Conservation (phyloP, 257 asterid genomes). For the Salvia rosmarinus region DNA sequence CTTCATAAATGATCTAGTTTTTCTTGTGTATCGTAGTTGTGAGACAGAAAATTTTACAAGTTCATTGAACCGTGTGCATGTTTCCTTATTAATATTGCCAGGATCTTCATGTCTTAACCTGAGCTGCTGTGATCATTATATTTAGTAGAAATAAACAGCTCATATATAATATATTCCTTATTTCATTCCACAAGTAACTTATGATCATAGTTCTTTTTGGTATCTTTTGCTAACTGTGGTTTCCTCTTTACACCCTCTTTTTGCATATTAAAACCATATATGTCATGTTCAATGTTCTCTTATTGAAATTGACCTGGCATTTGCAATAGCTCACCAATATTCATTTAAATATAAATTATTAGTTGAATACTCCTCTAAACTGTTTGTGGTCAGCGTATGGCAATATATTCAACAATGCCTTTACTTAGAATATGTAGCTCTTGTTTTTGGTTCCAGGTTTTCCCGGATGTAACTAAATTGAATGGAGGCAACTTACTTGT, state of each 20-base stretch:
- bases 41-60: background rate
- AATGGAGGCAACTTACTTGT: conserved; percentile 51
- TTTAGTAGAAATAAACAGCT: background rate
- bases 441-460: conserved; percentile 38
- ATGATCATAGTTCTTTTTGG: background rate
- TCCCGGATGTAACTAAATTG: conserved; percentile 47
- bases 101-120: background rate
- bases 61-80: background rate
- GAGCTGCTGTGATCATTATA: background rate
- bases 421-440: conserved; percentile 24
- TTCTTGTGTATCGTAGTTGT: background rate
- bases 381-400: background rate
- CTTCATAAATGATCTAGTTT: background rate
- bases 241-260: background rate
- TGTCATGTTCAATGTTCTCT: background rate
- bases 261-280: background rate
- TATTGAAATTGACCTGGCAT: background rate
- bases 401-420: background rate
- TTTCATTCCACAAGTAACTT: background rate
- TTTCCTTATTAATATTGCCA: background rate
- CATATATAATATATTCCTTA: background rate
- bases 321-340: background rate
- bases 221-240: background rate
- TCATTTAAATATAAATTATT: background rate
- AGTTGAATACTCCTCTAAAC: background rate